These are phyloP conservation scores for Seiridium unicorne DNA, from an alignment of 2,329 filamentous ascomycete species.

Conservation along the genomic window DNA sequence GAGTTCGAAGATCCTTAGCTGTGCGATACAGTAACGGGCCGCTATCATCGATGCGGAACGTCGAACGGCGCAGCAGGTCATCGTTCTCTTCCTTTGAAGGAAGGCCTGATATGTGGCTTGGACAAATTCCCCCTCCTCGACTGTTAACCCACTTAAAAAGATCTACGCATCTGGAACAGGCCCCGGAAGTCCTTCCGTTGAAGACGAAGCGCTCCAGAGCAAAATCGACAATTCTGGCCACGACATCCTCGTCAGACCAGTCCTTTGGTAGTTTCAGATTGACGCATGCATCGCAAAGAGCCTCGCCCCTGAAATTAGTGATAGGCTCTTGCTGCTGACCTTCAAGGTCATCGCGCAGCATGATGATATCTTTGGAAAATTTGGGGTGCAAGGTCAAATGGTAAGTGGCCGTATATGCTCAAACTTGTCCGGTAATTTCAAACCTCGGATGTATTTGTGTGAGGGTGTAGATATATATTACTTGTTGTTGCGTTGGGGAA, in stretches of 20 bases:
- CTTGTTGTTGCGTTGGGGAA: no score
- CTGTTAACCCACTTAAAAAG: neutral
- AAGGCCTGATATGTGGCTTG: neutral
- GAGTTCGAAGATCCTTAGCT: neutral
- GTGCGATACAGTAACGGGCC: neutral
- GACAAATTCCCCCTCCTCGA: neutral
- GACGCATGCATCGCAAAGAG: neutral
- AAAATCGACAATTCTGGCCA: neutral
- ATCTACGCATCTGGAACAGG: neutral
- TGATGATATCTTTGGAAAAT: neutral
- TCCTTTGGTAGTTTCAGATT: neutral
- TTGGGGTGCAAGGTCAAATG: no score
- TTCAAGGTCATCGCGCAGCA: neutral
- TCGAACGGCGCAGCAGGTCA: neutral
- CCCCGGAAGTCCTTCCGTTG: neutral
- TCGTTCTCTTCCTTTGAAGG: neutral
- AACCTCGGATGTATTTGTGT: no score
- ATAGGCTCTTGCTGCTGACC: neutral
- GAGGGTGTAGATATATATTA: no score
- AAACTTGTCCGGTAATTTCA: no score
- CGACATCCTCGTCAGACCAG: neutral
- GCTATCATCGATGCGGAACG: neutral
- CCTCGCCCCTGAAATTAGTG: neutral
- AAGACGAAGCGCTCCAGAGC: neutral
- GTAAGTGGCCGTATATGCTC: no score